Evolutionary conservation across 2,329 filamentous ascomycete genomes (phyloP), one percentile per base, ranked within the genome.

Genomic region (Saccharata proteae): DNA sequence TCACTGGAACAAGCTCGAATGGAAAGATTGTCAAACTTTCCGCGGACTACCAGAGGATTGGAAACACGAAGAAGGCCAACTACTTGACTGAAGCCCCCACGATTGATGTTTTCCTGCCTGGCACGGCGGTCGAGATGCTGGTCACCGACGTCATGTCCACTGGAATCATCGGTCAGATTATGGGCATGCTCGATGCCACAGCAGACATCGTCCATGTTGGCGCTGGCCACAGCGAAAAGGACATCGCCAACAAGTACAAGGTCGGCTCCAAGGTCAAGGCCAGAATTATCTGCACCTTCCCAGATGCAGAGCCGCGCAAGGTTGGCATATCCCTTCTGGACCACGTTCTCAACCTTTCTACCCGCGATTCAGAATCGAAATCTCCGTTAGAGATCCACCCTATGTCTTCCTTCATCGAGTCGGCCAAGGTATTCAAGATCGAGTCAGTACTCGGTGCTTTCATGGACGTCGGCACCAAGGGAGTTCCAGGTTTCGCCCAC

Each of bases 161-260:
- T 40, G 90, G 90, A n/a, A 59, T 98, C 37, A 65, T 71, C 29
- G 90, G 90, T 45, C 94, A 94, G 55, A 73, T 96, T 26, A 80
- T 98, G 69, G 92, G 90, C 11, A 74, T 86, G 51, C 61, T 98
- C 15, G 83, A 94, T 57, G 81, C 83, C 8, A 94, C 85, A 1
- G 85, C 88, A 12, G 90, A 98, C 54, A 54, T 88, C 20, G 72
- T 94, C 25, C 90, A 98, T 55, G 93, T 85, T 10, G 85, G 85
- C 20, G 71, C 73, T 30, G 80, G 77, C 3, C 71, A 75, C 24
- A 69, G 72, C 35, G 74, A 74, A 16, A 67, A 73, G 26, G 76
- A 90, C 41, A 59, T 93, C 24, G 74, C 76, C 27, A 73, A 77
- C 28, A 80, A 80, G 49, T 88, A 81, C 64, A 86, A 90, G 52